Evolutionary conservation across 257 asterid genomes (phyloP).

Genomic region (Plantago ovata): DNA sequence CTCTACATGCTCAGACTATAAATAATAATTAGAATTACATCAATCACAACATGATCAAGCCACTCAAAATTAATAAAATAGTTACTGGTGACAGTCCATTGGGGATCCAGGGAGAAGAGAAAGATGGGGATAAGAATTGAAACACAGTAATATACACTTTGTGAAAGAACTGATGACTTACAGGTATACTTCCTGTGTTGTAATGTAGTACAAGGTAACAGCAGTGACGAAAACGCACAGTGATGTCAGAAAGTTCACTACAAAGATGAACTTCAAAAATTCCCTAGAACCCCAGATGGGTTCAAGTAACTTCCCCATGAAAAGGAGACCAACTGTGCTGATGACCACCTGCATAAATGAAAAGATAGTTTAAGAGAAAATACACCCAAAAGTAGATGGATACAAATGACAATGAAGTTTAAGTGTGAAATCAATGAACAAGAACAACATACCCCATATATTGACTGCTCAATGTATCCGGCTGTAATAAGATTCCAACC

Average conservation of each 20-base stretch:
- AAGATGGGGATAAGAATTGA: constrained; percentile 3
- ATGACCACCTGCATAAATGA: constrained; percentile 53
- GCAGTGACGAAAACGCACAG: constrained; percentile 75
- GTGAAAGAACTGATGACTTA: constrained; percentile 40
- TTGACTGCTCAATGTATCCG: constrained; percentile 80
- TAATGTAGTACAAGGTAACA: constrained; percentile 69
- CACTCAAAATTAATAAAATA: too few species aligned
- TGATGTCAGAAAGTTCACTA: constrained; percentile 76
- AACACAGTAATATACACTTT: constrained; percentile 5
- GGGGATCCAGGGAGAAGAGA: neutral
- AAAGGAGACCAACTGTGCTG: constrained; percentile 76
- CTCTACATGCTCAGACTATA: neutral
- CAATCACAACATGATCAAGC: too few species aligned
- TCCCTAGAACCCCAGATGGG: constrained; percentile 95
- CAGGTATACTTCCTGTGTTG: constrained; percentile 71
- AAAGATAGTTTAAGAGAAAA: neutral
- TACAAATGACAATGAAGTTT: constrained; percentile 9
- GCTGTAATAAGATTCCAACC: constrained; percentile 97
- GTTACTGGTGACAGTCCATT: neutral
- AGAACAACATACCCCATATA: constrained; percentile 66
- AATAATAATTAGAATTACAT: neutral
- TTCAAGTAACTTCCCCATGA: constrained; percentile 82
- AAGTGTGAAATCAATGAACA: neutral
- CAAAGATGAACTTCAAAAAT: constrained; percentile 77
- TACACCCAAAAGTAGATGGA: neutral